Conservation (phyloP, 1,284 basidiomycete species). For the Veloporphyrellus conicus region DNA sequence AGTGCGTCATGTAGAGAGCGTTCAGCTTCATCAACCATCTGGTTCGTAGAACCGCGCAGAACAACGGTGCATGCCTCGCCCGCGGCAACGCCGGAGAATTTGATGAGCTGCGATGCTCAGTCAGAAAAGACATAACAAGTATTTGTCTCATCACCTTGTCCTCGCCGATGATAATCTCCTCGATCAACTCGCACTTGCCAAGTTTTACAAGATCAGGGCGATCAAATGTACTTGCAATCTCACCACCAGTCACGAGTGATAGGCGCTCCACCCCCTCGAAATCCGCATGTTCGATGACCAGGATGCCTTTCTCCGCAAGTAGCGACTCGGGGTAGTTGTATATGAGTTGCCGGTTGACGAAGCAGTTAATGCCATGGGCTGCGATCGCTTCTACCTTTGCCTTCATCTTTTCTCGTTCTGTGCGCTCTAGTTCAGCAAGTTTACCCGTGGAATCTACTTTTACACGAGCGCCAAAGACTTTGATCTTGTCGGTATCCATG, state of each 20-base stretch:
- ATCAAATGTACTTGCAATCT: conserved; percentile 96
- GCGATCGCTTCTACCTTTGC: conserved; percentile 95
- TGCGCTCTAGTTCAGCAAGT: conserved; percentile 95
- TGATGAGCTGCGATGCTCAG: conserved; percentile 70
- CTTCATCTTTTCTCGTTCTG: conserved; percentile 99
- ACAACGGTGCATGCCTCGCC: conserved; percentile 99
- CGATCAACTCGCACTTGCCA: conserved; percentile 90
- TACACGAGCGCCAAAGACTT: conserved; percentile 95
- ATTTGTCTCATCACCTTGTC: conserved; percentile 68
- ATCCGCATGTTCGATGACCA: conserved; percentile 98
- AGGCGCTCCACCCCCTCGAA: conserved; percentile 98
- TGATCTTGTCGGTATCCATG: conserved; percentile 99
- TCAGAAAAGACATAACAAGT: background rate
- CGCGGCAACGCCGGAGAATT: conserved; percentile 97
- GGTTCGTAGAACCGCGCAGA: conserved; percentile 91
- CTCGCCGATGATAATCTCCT: conserved; percentile 99
- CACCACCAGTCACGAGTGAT: conserved; percentile 95
- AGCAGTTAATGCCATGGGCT: conserved; percentile 93
- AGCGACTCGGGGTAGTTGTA: conserved; percentile 99
- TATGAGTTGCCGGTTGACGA: conserved; percentile 97
- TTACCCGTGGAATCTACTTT: conserved; percentile 96
- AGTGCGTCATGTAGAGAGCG: conserved; percentile 97
- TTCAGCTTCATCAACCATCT: conserved; percentile 99
- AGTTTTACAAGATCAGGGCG: conserved; percentile 91
- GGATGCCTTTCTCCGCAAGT: conserved; percentile 88